Conservation (phyloP, 192 early-diverging fungal genomes). For the Coemansia sp. region DNA sequence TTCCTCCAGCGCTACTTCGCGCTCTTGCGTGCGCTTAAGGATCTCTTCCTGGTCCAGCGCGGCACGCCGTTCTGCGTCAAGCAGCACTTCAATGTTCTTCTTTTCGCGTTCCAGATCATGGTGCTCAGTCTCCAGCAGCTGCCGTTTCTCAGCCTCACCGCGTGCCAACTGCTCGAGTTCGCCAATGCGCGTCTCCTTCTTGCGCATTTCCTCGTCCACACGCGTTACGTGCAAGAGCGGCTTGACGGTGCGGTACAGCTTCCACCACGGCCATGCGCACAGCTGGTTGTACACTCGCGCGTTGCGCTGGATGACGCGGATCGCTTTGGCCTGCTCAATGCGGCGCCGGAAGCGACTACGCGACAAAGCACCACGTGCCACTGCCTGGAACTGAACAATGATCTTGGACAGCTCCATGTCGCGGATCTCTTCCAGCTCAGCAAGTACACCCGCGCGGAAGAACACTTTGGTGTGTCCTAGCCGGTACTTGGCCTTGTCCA, state of each 20-base stretch:
- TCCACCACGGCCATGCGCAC: slow-evolving; percentile 96
- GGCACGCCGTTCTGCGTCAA: slow-evolving; percentile 71
- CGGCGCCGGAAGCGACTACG: slow-evolving; percentile 64
- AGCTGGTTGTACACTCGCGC: slow-evolving; percentile 85
- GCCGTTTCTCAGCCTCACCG: slow-evolving; percentile 60
- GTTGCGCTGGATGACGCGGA: slow-evolving; percentile 92
- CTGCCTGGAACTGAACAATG: slow-evolving; percentile 81
- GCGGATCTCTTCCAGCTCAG: slow-evolving; percentile 89
- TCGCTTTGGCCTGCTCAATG: slow-evolving; percentile 79
- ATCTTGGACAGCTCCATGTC: slow-evolving; percentile 81
- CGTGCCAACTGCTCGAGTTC: slow-evolving; percentile 69
- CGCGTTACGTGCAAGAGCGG: slow-evolving; percentile 81
- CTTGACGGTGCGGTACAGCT: slow-evolving; percentile 88
- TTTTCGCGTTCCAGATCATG: slow-evolving; percentile 68
- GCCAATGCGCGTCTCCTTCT: slow-evolving; percentile 66
- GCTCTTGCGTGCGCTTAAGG: slow-evolving; percentile 74
- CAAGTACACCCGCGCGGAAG: slow-evolving; percentile 91
- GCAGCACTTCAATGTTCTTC: slow-evolving; percentile 62
- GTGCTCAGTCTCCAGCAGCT: slow-evolving; percentile 58
- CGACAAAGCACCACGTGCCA: slow-evolving; percentile 82
- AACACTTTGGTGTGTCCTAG: slow-evolving; percentile 95
- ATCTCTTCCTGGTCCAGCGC: slow-evolving; percentile 83
- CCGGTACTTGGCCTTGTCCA: slow-evolving; percentile 80
- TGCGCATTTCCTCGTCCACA: slow-evolving; percentile 75
- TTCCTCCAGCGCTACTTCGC: slow-evolving; percentile 64